Evolutionary conservation across 768 basidiomycete species (phyloP).

Genomic region (Mycena kentingensis): DNA sequence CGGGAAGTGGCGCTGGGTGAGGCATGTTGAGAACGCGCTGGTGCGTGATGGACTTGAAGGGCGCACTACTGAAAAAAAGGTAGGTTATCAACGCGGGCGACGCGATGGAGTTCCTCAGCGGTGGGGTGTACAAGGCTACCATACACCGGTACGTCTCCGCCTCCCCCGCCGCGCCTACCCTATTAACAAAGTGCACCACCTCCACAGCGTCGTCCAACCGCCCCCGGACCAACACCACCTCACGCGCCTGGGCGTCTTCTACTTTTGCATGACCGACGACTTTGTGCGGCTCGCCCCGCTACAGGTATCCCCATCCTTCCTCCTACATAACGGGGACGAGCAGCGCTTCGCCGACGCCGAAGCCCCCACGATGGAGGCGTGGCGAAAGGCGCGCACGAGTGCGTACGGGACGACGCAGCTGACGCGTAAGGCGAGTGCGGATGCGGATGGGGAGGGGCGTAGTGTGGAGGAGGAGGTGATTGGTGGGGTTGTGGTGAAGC

Average conservation of each 20-base stretch:
- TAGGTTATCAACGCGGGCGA: slow-evolving; percentile 66
- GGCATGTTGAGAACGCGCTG: slow-evolving; percentile 58
- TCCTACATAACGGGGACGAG: slow-evolving; percentile 46
- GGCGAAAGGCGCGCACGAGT: slow-evolving; percentile 52
- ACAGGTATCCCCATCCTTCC: slow-evolving; percentile 47
- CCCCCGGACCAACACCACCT: slow-evolving; percentile 52
- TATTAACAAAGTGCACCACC: background rate
- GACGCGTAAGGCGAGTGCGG: too few species aligned
- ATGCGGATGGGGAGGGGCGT: slow-evolving; percentile 39
- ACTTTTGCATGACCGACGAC: slow-evolving; percentile 58
- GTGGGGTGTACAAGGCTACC: slow-evolving; percentile 60
- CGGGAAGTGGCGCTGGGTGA: slow-evolving; percentile 59
- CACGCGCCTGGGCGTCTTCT: slow-evolving; percentile 58
- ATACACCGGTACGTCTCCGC: slow-evolving; percentile 42
- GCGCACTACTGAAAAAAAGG: background rate
- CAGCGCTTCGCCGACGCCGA: slow-evolving; percentile 38
- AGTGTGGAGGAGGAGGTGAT: slow-evolving; percentile 58
- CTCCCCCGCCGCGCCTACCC: background rate
- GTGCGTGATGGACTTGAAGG: slow-evolving; percentile 31
- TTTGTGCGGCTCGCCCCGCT: slow-evolving; percentile 47
- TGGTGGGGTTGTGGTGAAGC: slow-evolving; percentile 56
- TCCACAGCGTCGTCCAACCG: slow-evolving; percentile 54
- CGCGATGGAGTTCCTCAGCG: slow-evolving; percentile 59
- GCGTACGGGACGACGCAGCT: slow-evolving; percentile 54
- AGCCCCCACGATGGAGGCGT: slow-evolving; percentile 54